Base-by-base conservation (phyloP, 257 asterid species). In the Gentiana macrophylla region DNA sequence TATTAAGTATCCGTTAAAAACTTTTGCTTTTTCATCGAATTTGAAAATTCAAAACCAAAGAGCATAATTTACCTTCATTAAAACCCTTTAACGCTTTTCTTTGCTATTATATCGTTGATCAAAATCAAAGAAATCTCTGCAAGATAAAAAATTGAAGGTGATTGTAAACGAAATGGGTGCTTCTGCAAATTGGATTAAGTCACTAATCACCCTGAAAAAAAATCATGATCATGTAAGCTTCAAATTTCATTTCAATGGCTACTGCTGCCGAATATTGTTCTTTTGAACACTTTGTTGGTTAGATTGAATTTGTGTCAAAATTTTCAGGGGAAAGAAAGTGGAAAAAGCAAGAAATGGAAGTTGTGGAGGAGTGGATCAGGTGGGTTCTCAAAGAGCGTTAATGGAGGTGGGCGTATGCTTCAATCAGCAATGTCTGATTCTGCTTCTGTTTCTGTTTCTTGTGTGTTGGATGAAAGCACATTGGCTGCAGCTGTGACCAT, bases 291-390 rank as follows among this genome's bases (percentile, higher is more conserved):
- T 24, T 24, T 24, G 24, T 24, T 24, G 1, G 53, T 6, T 34
- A 50, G 33, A 24, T 55, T 41, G 2, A 12, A 53, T 9, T 1
- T 0, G 13, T 37, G 10, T 12, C 12, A 51, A 12, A 24, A 24
- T 24, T 24, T 35, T 2, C 52, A 74, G 44, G 83, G 82, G 68
- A 80, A 64, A 43, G 75, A 80, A 38, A 50, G 62, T 46, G 85
- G 78, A n/a, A 88, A 83, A 70, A 76, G 76, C 55, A 80, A 72
- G 57, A 92, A 73, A 59, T 88, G 99, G 99, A 86, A 67, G 91
- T 83, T 92, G 8, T 92, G 99, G 99, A 78, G 97, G 79, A 88
- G 79, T 64, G 77, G 76, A 4, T 83, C 99, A 0, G 94, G 84
- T 5, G 93, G 95, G 33, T 65, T 78, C 11, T 60, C 72, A 32